Percentiles rank a stretch among this genome's conserved stretches.
Conservation (phyloP, 2,329 filamentous ascomycete genomes). For the Hymenotorrendiella dingleyae region DNA sequence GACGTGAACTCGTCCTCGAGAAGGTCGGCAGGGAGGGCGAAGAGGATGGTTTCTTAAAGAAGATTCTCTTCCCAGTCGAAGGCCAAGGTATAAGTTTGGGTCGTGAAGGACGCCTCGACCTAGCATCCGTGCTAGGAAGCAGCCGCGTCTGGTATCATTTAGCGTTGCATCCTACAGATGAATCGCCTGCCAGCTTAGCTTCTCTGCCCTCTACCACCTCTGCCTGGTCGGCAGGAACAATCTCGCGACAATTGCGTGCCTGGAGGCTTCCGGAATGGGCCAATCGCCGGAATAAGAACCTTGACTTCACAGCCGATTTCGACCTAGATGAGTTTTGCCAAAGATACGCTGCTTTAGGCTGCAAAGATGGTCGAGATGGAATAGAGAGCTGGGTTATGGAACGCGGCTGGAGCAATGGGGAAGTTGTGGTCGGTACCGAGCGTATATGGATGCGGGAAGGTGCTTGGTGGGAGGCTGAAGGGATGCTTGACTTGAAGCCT, state of each 20-base stretch:
- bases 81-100: slow-evolving; percentile 78
- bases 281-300: slow-evolving; percentile 80
- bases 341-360: slow-evolving; percentile 78
- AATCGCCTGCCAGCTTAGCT: slow-evolving; percentile 69
- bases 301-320: slow-evolving; percentile 96
- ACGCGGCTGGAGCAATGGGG: slow-evolving; percentile 96
- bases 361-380: slow-evolving; percentile 82
- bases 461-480: slow-evolving; percentile 97
- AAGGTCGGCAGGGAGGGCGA: slow-evolving; percentile 80
- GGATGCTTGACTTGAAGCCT: slow-evolving; percentile 81
- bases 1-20: slow-evolving; percentile 76
- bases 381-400: slow-evolving; percentile 93
- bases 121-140: slow-evolving; percentile 67
- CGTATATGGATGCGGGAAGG: slow-evolving; percentile 92
- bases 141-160: slow-evolving; percentile 96
- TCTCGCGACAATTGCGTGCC: slow-evolving; percentile 85
- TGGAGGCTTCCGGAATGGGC: slow-evolving; percentile 97
- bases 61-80: slow-evolving; percentile 71
- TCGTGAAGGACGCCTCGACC: slow-evolving; percentile 70
- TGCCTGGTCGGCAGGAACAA: slow-evolving; percentile 85
- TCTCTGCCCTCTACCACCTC: slow-evolving; percentile 66
- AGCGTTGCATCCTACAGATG: slow-evolving; percentile 84
- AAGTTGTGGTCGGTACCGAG: slow-evolving; percentile 85
- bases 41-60: slow-evolving; percentile 74
- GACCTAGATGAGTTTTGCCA: slow-evolving; percentile 87